These are phyloP conservation scores for Arabis alpina DNA, from an alignment of 345 rosid genomes.

Conservation along the genomic window DNA sequence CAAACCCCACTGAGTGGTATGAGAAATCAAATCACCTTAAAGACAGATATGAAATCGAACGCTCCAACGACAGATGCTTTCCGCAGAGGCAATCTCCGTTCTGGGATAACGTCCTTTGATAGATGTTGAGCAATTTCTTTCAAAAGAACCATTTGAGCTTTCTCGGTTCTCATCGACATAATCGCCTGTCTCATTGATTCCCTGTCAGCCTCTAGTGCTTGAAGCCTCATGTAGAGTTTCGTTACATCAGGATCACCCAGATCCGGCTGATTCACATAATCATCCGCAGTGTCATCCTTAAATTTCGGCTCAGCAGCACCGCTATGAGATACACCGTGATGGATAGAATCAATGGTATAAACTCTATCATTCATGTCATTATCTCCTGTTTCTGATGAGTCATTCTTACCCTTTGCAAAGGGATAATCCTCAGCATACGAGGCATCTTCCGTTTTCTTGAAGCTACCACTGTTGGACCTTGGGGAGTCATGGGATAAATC, in stretches of 20 bases:
- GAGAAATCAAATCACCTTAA: conserved; percentile 60
- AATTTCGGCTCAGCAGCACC: conserved; percentile 34
- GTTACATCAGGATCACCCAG: conserved; percentile 71
- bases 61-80: conserved; percentile 54
- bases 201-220: conserved; percentile 96
- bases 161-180: conserved; percentile 91
- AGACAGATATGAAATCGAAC: conserved; percentile 60
- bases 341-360: conserved; percentile 86
- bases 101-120: conserved; percentile 69
- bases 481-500: conserved; percentile 63
- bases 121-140: conserved; percentile 96
- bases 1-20: background rate
- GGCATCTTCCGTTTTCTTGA: conserved; percentile 56
- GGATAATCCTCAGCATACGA: conserved; percentile 49
- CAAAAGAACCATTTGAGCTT: conserved; percentile 81
- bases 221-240: conserved; percentile 90
- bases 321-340: conserved; percentile 55
- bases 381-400: conserved; percentile 60
- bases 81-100: conserved; percentile 51
- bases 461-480: conserved; percentile 46
- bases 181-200: conserved; percentile 97
- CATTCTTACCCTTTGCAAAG: conserved; percentile 50
- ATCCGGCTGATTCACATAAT: conserved; percentile 54
- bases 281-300: conserved; percentile 49
- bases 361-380: conserved; percentile 83